phyloP scores from a whole-genome alignment of 768 basidiomycete species.

The Rhodotorula paludigena region DNA sequence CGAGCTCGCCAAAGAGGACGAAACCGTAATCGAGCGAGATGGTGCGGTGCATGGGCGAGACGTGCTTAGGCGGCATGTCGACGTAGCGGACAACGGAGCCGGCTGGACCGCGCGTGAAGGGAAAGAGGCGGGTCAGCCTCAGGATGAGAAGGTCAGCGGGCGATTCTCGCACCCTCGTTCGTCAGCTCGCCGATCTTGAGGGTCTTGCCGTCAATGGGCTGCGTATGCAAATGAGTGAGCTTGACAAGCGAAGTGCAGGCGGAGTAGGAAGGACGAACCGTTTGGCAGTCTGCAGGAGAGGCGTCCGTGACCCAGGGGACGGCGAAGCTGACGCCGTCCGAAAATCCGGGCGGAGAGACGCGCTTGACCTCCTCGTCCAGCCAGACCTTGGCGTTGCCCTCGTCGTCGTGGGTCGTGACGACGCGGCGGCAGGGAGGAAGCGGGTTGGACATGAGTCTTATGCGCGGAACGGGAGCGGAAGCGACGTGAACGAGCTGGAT shows the following conservation, averaged over 20 bases:
- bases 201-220: neutral
- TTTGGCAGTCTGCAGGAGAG: neutral
- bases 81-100: conserved; percentile 14
- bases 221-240: neutral
- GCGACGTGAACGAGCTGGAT: neutral
- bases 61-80: conserved; percentile 6
- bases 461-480: no score
- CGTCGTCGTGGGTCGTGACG: neutral
- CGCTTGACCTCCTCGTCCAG: neutral
- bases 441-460: neutral
- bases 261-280: neutral
- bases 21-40: conserved; percentile 21
- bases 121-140: neutral
- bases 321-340: neutral
- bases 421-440: neutral
- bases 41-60: conserved; percentile 16
- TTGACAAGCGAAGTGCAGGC: no score
- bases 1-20: conserved; percentile 8
- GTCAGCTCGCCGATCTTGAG: neutral
- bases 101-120: neutral
- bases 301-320: conserved; percentile 1
- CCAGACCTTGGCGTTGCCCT: neutral
- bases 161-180: neutral
- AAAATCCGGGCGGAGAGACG: neutral
- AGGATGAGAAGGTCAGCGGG: no score